These are phyloP conservation scores for Zymoseptoria ardabiliae DNA, from an alignment of 2,329 filamentous ascomycete species.

Conservation along the genomic window DNA sequence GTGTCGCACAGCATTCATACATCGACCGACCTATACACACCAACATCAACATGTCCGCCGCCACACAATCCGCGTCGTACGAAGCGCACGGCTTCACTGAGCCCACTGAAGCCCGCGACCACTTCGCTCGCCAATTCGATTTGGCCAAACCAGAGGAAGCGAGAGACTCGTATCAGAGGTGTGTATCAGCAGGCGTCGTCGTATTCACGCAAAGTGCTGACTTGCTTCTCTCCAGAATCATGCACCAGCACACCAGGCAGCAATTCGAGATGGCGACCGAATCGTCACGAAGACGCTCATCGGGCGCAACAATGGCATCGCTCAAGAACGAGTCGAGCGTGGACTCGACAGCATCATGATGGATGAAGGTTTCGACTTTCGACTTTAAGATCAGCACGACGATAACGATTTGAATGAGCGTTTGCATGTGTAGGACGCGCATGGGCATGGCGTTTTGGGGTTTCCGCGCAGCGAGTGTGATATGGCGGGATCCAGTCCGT, in stretches of 20 bases:
- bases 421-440: not conserved
- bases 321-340: conserved; percentile 20
- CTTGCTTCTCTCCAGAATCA: conserved; percentile 30
- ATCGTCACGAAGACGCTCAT: conserved; percentile 37
- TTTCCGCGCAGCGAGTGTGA: not conserved
- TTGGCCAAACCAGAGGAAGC: conserved; percentile 34
- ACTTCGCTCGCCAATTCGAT: conserved; percentile 39
- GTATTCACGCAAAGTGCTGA: conserved; percentile 3
- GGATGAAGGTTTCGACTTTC: not conserved
- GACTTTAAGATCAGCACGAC: not conserved
- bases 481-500: not conserved
- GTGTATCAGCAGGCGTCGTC: conserved; percentile 10
- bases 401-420: not conserved
- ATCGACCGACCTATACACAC: too few species aligned
- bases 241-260: conserved; percentile 45
- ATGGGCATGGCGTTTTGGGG: not conserved
- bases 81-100: conserved; percentile 34
- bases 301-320: conserved; percentile 15
- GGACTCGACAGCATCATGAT: not conserved
- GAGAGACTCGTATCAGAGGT: conserved; percentile 41
- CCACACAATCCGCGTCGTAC: conserved; percentile 29
- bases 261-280: conserved; percentile 41
- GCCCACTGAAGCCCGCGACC: conserved; percentile 36
- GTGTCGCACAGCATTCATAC: not conserved
- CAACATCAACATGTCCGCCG: conserved; percentile 19